Evolutionary conservation across 2,329 filamentous ascomycete species (phyloP), one percentile per base, ranked within the genome.

Genomic region (Penicillium sp.): DNA sequence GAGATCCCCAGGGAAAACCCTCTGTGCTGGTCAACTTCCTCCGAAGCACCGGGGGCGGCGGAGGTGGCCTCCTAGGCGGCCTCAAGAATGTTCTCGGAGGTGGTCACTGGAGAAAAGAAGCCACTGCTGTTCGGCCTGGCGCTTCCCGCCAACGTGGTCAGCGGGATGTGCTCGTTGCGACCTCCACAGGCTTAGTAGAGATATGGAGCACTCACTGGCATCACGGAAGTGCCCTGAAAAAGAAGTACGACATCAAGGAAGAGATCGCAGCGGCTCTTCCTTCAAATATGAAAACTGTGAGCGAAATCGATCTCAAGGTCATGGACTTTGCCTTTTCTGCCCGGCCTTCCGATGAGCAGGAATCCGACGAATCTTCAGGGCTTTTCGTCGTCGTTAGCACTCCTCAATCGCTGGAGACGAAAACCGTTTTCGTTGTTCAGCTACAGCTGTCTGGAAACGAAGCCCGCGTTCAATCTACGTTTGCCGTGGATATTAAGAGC

Each of bases 201-300:
- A 83, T 88, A 7, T 99, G 94, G 94, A 90, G 89, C 67, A 82
- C 97, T 39, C 91, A 93, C 67, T 91, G 93, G 71, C 90, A 90
- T 56, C 92, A 92, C 29, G 90, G 92, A 62, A 87, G 92, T 67
- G 86, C 89, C 39, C 81, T 91, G 44, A 83, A 89, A 43, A 83
- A 83, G 23, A 90, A 93, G 57, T 79, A 87, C 19, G 89, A 96
- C 70, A 79, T 87, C 53, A 84, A 86, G 51, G 84, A 87, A 19
- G 74, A 82, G 3, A 80, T 97, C 31, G 69, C 87, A 14, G 72
- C 79, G 2, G 84, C 86, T 28, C 76, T 96, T 16, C 82, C 83
- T 49, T 76, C 82, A 34, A 74, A 80, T 10, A 76, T 81, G 47
- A 77, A 76, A 28, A 73, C 79, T 13, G 76, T 83, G 16, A 76